Base-by-base conservation (phyloP, 306 rosid genomes). In the Ormosia semicastrata region DNA sequence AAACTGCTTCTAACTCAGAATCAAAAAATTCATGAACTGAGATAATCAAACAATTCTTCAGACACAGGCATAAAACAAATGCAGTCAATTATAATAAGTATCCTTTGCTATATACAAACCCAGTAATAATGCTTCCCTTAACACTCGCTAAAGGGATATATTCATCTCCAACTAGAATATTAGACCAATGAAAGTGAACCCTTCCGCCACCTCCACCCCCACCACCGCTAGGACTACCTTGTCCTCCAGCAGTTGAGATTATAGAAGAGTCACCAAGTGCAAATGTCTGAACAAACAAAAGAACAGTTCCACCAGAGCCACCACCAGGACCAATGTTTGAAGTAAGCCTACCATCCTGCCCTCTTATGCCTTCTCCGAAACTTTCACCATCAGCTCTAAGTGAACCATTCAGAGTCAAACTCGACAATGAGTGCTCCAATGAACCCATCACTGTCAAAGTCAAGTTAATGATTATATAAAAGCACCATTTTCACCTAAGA, bases 121-220 rank as follows among this genome's bases (percentile, higher is more conserved):
- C 89, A 47, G 92, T 84, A 75, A 78, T 71, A 81, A 95, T 93
- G 88, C 84, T 90, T 83, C 98, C 99, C n/a, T 84, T 58, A 37
- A 84, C 91, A 66, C 84, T 90, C 9, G 99, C 97, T 71, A 93
- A 82, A 44, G 97, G 93, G 77, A 88, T 41, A 83, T 95, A 95
- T 82, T 91, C 99, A 89, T 95, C 99, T 67, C 97, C 99, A 73
- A 86, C 87, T 34, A 90, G 91, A 76, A 95, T 78, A 69, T 89
- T 87, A 52, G 96, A 86, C 99, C 99, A 95, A 76, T 95, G 98
- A 83, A 95, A 95, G 89, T 95, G 99, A 92, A 95, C 67, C 85
- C 99, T 89, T 77, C 99, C 99, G 17, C 99, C 98, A 10, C 98
- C 99, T 0, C 99, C 99, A 0, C 99, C 99, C 3, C 99, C 99